Percentiles rank a stretch among this genome's conserved stretches.
Evolutionary conservation across 768 basidiomycete genomes (phyloP).

Genomic region (Terana coerulea): DNA sequence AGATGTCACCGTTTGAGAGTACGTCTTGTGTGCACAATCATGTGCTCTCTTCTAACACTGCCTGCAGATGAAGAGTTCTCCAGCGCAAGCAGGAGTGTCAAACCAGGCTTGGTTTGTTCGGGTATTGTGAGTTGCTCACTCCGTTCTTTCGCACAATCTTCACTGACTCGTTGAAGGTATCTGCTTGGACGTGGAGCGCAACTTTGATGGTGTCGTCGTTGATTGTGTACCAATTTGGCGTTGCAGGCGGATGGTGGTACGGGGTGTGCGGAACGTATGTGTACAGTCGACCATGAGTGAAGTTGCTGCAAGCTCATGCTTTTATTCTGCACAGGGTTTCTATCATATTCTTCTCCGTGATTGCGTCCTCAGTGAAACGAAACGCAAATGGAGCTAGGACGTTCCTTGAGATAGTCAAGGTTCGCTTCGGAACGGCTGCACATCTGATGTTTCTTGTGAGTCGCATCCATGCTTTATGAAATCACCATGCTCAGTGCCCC

Average conservation of each 20-base stretch:
- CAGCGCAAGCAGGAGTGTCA: constrained; percentile 40
- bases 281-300: background rate
- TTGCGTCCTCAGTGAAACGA: constrained; percentile 55
- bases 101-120: constrained; percentile 48
- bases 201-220: constrained; percentile 53
- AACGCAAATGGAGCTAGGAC: constrained; percentile 58
- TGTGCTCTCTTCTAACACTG: background rate
- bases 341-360: constrained; percentile 48
- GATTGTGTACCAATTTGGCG: constrained; percentile 46
- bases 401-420: constrained; percentile 53
- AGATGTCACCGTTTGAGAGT: constrained; percentile 45
- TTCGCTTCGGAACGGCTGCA: constrained; percentile 41
- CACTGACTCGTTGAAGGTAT: constrained; percentile 13
- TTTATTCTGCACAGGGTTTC: constrained; percentile 44
- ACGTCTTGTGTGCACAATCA: constrained; percentile 32
- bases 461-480: background rate
- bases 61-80: constrained; percentile 34
- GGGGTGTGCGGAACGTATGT: constrained; percentile 30
- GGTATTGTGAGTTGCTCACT: constrained; percentile 35
- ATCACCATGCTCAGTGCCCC: background rate
- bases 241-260: constrained; percentile 43
- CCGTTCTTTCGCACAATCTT: constrained; percentile 14
- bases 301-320: too few species aligned
- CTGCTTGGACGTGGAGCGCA: constrained; percentile 55
- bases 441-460: constrained; percentile 39